Evolutionary conservation across 129 eudicot species (phyloP).

Genomic region (Tagetes erecta): DNA sequence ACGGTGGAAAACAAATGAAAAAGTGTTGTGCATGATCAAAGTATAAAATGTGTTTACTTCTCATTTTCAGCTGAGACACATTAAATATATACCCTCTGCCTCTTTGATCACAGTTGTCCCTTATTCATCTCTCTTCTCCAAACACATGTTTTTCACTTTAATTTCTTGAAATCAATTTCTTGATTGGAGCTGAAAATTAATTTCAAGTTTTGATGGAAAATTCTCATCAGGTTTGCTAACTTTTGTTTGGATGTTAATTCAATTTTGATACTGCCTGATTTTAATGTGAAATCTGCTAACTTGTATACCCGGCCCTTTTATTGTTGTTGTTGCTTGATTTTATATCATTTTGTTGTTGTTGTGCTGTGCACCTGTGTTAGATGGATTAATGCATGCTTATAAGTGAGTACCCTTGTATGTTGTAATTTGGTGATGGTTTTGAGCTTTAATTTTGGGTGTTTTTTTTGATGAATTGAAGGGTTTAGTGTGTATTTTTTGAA

Average conservation of each 20-base stretch:
- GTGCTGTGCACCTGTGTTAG: neutral
- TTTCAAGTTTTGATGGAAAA: no score
- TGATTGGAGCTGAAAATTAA: no score
- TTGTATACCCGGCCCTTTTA: conserved; percentile 12
- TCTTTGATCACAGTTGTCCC: conserved; percentile 47
- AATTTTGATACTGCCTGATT: conserved; percentile 28
- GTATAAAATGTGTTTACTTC: no score
- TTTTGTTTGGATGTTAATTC: conserved; percentile 31
- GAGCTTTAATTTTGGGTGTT: conserved; percentile 14
- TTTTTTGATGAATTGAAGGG: no score
- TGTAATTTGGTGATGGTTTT: conserved; percentile 14
- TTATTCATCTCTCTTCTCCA: conserved; percentile 15
- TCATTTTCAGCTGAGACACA: conserved; percentile 14
- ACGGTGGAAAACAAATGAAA: no score
- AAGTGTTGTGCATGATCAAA: no score
- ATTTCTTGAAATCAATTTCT: no score
- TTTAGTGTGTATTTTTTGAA: no score
- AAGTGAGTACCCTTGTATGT: neutral
- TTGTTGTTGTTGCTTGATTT: neutral
- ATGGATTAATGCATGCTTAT: conserved; percentile 33
- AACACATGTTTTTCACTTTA: conserved; percentile 32
- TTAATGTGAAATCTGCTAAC: conserved; percentile 26
- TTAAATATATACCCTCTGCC: conserved; percentile 37
- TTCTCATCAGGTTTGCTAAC: conserved; percentile 44
- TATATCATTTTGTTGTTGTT: no score